These are phyloP conservation scores for Anisodus acutangulus DNA, from an alignment of 257 asterid species.

Conservation along the genomic window DNA sequence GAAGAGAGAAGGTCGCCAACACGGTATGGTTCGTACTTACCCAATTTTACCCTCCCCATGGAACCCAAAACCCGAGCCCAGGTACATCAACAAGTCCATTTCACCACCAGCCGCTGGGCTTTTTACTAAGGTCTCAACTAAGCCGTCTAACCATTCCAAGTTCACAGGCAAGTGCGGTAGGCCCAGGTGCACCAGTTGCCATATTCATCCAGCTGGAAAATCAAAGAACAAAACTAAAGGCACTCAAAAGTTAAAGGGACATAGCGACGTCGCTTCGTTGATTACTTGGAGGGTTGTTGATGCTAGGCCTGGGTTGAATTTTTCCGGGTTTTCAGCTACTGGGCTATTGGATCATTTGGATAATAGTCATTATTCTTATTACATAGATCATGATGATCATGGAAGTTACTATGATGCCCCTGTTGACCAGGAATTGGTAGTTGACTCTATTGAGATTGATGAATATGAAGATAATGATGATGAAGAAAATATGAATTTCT, in stretches of 20 bases:
- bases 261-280: slow-evolving; percentile 44
- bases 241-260: slow-evolving; percentile 50
- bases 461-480: slow-evolving; percentile 22
- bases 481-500: slow-evolving; percentile 42
- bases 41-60: slow-evolving; percentile 44
- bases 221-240: slow-evolving; percentile 73
- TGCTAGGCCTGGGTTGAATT: slow-evolving; percentile 45
- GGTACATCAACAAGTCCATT: slow-evolving; percentile 38
- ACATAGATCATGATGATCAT: slow-evolving; percentile 30
- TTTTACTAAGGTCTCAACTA: slow-evolving; percentile 60
- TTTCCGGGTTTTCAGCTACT: slow-evolving; percentile 64
- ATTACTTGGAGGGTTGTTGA: slow-evolving; percentile 65
- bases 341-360: slow-evolving; percentile 65
- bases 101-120: slow-evolving; percentile 71
- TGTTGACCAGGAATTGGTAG: neutral
- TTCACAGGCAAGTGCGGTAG: slow-evolving; percentile 79
- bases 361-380: slow-evolving; percentile 15
- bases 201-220: slow-evolving; percentile 55
- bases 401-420: slow-evolving; percentile 23
- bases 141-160: slow-evolving; percentile 91
- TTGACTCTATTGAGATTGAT: slow-evolving; percentile 28
- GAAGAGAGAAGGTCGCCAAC: slow-evolving; percentile 85
- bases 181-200: slow-evolving; percentile 59
- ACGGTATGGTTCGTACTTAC: slow-evolving; percentile 70
- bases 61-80: slow-evolving; percentile 41